Evolutionary conservation across 306 rosid species (phyloP).

Genomic region (Betula pendula): DNA sequence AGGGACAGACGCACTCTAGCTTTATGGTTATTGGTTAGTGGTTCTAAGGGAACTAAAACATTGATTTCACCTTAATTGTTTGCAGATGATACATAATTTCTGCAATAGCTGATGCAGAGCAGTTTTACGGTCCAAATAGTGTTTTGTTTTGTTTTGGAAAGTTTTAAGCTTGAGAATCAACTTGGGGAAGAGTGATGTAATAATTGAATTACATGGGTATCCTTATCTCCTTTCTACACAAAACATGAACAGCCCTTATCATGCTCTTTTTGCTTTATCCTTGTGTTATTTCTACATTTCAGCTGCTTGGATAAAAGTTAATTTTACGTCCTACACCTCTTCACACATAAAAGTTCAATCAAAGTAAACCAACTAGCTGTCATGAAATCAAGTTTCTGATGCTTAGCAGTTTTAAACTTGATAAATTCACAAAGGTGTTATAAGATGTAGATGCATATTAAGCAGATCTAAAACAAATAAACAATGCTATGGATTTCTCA

Average conservation of each 20-base stretch:
- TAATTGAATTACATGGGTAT: background rate
- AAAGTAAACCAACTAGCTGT: background rate
- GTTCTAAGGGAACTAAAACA: too few species aligned
- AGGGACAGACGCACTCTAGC: too few species aligned
- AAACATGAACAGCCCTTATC: background rate
- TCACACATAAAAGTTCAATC: background rate
- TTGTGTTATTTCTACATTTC: background rate
- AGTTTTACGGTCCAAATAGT: background rate
- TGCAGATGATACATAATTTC: too few species aligned
- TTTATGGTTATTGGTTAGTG: too few species aligned
- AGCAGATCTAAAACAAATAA: constrained; percentile 7
- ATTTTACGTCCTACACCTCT: background rate
- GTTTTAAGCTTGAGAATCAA: background rate
- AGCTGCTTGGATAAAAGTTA: background rate
- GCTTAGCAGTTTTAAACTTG: background rate
- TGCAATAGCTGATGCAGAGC: too few species aligned
- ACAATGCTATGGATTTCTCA: background rate
- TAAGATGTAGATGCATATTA: background rate
- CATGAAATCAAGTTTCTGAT: background rate
- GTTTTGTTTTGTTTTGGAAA: background rate
- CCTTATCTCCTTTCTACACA: background rate
- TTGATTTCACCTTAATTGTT: too few species aligned
- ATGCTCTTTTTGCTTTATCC: background rate
- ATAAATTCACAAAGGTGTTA: background rate
- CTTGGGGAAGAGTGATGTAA: background rate